These are phyloP conservation scores for Erodium moschatum DNA, from an alignment of 441 rosid species.

Conservation along the genomic window DNA sequence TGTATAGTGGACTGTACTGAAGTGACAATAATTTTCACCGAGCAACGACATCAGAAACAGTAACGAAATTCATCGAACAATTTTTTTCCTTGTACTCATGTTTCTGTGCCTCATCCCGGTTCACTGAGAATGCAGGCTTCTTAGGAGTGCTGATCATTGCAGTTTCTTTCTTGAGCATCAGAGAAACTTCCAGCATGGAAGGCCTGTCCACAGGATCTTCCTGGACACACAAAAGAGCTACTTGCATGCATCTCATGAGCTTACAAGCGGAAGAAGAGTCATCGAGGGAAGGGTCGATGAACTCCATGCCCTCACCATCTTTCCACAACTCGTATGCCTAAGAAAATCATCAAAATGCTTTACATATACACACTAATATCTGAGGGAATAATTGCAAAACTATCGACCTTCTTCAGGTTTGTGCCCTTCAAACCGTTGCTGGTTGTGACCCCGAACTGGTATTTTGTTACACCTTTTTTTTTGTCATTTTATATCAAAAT, in stretches of 20 bases:
- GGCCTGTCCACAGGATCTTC: conserved; percentile 18
- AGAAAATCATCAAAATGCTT: background rate
- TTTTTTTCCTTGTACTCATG: background rate
- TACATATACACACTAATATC: background rate
- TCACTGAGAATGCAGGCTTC: conserved; percentile 16
- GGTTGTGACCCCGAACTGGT: too few species aligned
- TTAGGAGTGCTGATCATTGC: conserved; percentile 5
- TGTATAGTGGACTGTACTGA: too few species aligned
- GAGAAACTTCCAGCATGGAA: conserved; percentile 6
- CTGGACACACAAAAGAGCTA: conserved; percentile 1
- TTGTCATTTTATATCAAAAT: too few species aligned
- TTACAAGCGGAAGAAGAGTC: conserved; percentile 12
- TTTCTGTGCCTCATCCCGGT: background rate
- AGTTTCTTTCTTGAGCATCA: conserved; percentile 6
- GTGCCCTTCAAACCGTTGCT: too few species aligned
- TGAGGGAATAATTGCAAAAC: too few species aligned
- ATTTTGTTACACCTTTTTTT: too few species aligned
- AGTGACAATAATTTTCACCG: background rate
- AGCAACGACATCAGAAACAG: background rate
- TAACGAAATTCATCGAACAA: background rate
- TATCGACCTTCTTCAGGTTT: too few species aligned
- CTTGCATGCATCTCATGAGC: conserved; percentile 18
- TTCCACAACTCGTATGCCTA: conserved; percentile 21
- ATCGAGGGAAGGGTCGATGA: conserved; percentile 11
- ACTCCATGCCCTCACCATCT: conserved; percentile 14